These are phyloP conservation scores for Osmanthus fragrans DNA, from an alignment of 257 asterid genomes.

Conservation along the genomic window DNA sequence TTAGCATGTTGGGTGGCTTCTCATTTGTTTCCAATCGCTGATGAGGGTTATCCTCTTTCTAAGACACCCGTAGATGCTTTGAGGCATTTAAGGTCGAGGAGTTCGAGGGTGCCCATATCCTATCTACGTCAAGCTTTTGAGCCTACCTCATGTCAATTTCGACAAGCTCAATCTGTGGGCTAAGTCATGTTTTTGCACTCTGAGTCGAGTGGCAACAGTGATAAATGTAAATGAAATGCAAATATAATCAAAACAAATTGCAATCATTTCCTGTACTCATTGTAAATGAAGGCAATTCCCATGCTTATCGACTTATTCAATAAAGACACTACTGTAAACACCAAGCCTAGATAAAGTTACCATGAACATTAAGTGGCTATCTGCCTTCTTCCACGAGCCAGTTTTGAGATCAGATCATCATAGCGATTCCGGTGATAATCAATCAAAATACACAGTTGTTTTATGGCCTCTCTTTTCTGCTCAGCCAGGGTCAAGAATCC, in stretches of 20 bases:
- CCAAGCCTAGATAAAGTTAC: background rate
- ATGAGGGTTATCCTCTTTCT: background rate
- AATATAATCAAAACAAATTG: slow-evolving; percentile 22
- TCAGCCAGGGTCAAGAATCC: slow-evolving; percentile 57
- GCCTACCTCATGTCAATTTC: background rate
- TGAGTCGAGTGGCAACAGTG: background rate
- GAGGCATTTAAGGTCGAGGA: background rate
- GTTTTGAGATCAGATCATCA: slow-evolving; percentile 55
- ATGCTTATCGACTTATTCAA: slow-evolving; percentile 3
- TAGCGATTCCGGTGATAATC: slow-evolving; percentile 76
- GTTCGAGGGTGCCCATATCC: too few species aligned
- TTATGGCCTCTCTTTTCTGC: slow-evolving; percentile 86
- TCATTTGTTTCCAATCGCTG: background rate
- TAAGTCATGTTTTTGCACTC: background rate
- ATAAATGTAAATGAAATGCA: slow-evolving; percentile 16
- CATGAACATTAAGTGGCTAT: slow-evolving; percentile 33
- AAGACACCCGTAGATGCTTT: background rate
- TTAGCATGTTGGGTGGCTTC: too few species aligned
- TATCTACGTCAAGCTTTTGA: background rate
- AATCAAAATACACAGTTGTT: slow-evolving; percentile 71
- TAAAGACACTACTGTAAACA: background rate
- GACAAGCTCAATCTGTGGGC: background rate
- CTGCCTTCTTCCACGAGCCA: slow-evolving; percentile 45
- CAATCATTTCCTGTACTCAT: background rate
- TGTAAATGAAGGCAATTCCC: slow-evolving; percentile 14